Evolutionary conservation across 2,329 filamentous ascomycete species (phyloP).

Genomic region (Xylaria hypoxylon): DNA sequence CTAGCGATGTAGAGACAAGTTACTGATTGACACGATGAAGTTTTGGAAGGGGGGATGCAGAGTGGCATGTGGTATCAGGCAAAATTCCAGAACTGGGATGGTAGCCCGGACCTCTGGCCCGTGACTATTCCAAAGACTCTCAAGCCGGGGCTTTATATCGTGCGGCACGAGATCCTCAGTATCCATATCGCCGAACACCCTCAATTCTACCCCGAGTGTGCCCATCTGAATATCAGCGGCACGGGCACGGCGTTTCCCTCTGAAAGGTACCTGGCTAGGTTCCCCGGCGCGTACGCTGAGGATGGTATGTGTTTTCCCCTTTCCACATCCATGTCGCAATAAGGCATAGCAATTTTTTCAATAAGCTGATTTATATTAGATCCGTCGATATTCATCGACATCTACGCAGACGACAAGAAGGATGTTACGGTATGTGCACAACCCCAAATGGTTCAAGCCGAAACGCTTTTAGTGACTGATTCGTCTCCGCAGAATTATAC

Average conservation of each 20-base stretch:
- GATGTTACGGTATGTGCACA: conserved; percentile 47
- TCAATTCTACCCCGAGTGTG: conserved; percentile 58
- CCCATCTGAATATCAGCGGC: conserved; percentile 53
- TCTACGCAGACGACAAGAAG: conserved; percentile 53
- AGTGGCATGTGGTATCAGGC: conserved; percentile 56
- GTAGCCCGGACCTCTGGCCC: conserved; percentile 56
- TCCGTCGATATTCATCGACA: conserved; percentile 54
- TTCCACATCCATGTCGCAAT: neutral
- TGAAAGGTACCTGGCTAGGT: conserved; percentile 49
- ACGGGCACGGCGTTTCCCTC: conserved; percentile 47
- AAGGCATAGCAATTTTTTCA: no score
- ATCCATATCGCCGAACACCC: conserved; percentile 62
- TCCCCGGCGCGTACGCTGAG: conserved; percentile 53
- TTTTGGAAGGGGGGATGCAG: conserved; percentile 51
- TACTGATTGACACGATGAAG: conserved; percentile 15
- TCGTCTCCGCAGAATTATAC: conserved; percentile 51
- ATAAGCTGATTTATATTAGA: conserved; percentile 44
- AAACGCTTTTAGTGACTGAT: neutral
- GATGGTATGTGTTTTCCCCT: conserved; percentile 47
- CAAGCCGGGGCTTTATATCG: conserved; percentile 61
- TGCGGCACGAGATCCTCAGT: conserved; percentile 65
- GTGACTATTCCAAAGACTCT: conserved; percentile 59
- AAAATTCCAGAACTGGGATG: conserved; percentile 55
- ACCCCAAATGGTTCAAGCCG: no score
- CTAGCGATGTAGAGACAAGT: neutral